Conservation (phyloP, 2,329 filamentous ascomycete genomes). For the Aphanocladium album region DNA sequence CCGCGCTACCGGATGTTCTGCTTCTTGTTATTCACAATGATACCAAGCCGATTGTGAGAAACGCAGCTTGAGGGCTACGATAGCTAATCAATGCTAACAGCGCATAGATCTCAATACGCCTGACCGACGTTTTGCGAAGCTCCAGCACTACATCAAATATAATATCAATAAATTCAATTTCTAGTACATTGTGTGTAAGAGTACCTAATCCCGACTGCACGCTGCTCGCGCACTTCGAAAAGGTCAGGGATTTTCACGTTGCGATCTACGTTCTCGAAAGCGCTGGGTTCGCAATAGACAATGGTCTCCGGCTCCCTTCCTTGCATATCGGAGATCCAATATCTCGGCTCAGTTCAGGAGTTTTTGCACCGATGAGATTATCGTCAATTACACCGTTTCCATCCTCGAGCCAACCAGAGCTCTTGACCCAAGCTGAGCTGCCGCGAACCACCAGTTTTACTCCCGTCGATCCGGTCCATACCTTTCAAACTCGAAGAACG, state of each 20-base stretch:
- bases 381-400: constrained; percentile 3
- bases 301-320: not conserved
- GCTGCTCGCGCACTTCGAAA: constrained; percentile 24
- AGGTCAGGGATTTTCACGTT: constrained; percentile 28
- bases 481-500: not conserved
- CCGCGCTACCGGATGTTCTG: not conserved
- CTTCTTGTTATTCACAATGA: not conserved
- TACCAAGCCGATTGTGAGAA: constrained; percentile 4
- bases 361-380: not conserved
- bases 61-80: too few relatives aligned
- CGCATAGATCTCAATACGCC: constrained; percentile 3
- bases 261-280: constrained; percentile 28
- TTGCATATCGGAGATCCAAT: not conserved
- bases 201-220: constrained; percentile 22
- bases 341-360: not conserved
- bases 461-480: not conserved
- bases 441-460: not conserved
- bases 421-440: not conserved
- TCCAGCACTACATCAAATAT: not conserved
- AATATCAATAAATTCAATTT: constrained; percentile 14
- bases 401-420: not conserved
- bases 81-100: not conserved
- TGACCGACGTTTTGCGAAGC: constrained; percentile 9
- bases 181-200: constrained; percentile 21
- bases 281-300: constrained; percentile 24